Evolutionary conservation across 805 yeast species (phyloP), one percentile per base, ranked within the genome.

Genomic region (Saccharomycopsis sp.): DNA sequence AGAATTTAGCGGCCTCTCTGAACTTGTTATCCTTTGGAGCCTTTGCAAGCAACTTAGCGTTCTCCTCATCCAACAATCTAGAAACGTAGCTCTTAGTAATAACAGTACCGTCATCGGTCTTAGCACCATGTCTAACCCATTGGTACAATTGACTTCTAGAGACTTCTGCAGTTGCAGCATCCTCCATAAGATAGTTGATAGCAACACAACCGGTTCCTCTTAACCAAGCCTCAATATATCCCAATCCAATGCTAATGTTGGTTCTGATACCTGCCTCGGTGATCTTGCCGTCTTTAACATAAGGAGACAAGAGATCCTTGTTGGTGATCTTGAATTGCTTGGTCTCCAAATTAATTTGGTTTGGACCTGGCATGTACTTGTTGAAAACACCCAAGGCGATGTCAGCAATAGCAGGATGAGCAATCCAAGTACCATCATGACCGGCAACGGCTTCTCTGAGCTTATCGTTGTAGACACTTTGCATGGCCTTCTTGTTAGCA

Each of bases 131-230:
- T 62, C 80, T 79, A 56, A 84, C 85, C 91, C 91, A 86, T 70
- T 85, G 87, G 81, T 86, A 81, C 65, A 85, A 78, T 72, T 83
- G 87, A 38, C 85, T 77, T 67, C 90, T 78, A 29, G 87, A 84
- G n/a, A 85, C 89, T 70, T 85, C 89, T 55, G 89, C 89, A 57
- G 89, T 85, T 56, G 89, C 89, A 38, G 89, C 89, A 66, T 85
- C 89, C 73, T 85, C 90, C 90, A 85, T 85, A 71, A 85, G 75
- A 71, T 78, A 82, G 76, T 85, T 83, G 73, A 85, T 84, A 63
- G 90, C 89, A 58, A 85, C 88, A 71, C 88, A 84, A 9, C 89
- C 89, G 59, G 81, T 72, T 57, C 86, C 86, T 61, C 87, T 75
- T 66, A 85, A 80, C 89, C 89, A 84, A 41, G 88, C 88, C 73